phyloP scores from a whole-genome alignment of 1,284 basidiomycete species.

The Microbotryomycetes sp. region DNA sequence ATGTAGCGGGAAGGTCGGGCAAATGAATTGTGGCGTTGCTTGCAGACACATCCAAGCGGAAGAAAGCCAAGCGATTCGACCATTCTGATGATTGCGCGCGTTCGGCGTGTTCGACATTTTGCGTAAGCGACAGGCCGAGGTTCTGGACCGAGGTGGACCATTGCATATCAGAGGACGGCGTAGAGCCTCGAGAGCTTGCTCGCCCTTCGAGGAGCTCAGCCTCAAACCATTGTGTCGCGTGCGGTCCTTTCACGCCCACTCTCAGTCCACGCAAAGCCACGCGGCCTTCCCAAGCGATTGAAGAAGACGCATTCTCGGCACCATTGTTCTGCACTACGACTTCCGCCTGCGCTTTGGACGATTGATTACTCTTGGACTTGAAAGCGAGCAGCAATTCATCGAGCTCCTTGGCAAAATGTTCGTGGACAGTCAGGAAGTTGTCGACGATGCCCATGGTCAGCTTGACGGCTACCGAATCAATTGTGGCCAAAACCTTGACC shows the following conservation, averaged over 20 bases:
- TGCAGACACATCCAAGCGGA: constrained; percentile 60
- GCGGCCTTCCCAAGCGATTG: constrained; percentile 43
- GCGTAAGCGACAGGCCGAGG: constrained; percentile 62
- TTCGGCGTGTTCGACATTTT: constrained; percentile 43
- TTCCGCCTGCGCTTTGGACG: no score
- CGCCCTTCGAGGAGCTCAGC: constrained; percentile 56
- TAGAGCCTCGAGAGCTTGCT: constrained; percentile 1
- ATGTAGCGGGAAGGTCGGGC: constrained; percentile 3
- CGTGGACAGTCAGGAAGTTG: constrained; percentile 65
- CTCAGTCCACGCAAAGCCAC: constrained; percentile 66
- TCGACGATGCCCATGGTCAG: constrained; percentile 74
- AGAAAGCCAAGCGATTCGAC: constrained; percentile 67
- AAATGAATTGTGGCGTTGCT: constrained; percentile 12
- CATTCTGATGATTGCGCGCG: constrained; percentile 40
- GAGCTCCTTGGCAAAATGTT: constrained; percentile 77
- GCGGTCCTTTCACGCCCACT: constrained; percentile 61
- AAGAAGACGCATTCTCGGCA: neutral
- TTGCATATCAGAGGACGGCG: constrained; percentile 34
- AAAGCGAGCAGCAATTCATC: constrained; percentile 60
- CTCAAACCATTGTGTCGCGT: constrained; percentile 64
- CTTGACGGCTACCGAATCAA: constrained; percentile 61
- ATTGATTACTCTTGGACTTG: constrained; percentile 41
- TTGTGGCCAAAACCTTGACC: constrained; percentile 52
- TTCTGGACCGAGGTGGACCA: constrained; percentile 64
- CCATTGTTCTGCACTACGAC: no score